Evolutionary conservation across 768 basidiomycete genomes (phyloP).

Genomic region (Lactarius vividus): DNA sequence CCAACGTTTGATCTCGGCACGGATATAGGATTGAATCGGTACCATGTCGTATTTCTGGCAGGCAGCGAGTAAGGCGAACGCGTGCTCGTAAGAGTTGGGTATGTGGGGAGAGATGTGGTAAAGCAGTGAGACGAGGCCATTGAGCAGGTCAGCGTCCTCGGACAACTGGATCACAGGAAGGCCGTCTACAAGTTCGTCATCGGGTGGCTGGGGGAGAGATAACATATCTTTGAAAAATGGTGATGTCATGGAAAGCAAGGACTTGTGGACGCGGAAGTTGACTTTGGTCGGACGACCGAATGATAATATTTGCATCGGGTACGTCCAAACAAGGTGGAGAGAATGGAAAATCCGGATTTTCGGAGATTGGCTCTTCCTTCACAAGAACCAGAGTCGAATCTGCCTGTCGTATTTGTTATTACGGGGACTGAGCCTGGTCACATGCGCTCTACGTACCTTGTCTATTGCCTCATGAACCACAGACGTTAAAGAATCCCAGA

Average conservation of each 20-base stretch:
- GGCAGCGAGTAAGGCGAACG: slow-evolving; percentile 20
- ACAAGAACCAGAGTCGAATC: not conserved
- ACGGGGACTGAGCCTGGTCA: not conserved
- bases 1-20: not conserved
- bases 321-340: not conserved
- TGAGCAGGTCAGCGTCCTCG: slow-evolving; percentile 12
- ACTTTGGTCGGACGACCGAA: slow-evolving; percentile 33
- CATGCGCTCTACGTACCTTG: not conserved
- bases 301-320: slow-evolving; percentile 25
- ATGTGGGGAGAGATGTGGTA: slow-evolving; percentile 4
- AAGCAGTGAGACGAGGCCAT: slow-evolving; percentile 7
- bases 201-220: not conserved
- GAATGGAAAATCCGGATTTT: not conserved
- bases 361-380: not conserved
- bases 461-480: not conserved
- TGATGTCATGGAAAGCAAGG: slow-evolving; percentile 29
- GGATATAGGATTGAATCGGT: not conserved
- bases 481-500: not conserved
- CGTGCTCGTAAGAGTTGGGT: not conserved
- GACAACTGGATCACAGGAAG: slow-evolving; percentile 19
- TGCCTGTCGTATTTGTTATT: not conserved
- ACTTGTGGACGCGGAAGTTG: slow-evolving; percentile 33
- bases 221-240: not conserved
- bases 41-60: slow-evolving; percentile 5
- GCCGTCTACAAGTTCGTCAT: slow-evolving; percentile 9